Percentiles rank a stretch among this genome's conserved stretches.
Evolutionary conservation across 306 rosid species (phyloP).

Genomic region (Malus sieversii): DNA sequence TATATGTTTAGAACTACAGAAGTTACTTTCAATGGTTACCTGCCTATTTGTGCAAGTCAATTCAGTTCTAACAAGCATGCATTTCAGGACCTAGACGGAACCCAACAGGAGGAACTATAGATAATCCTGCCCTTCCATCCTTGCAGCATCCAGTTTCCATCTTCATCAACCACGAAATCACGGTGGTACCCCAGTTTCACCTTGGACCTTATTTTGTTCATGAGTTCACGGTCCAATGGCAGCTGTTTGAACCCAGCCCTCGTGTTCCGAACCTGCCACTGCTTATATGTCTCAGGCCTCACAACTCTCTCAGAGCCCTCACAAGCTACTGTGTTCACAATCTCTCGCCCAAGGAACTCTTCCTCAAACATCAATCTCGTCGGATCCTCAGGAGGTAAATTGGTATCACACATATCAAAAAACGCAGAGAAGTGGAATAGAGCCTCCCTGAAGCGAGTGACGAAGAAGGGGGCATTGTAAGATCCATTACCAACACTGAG

Average conservation of each 20-base stretch:
- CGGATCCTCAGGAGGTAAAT: constrained; percentile 27
- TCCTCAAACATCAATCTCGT: constrained; percentile 49
- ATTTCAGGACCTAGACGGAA: constrained; percentile 27
- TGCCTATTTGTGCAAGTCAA: not conserved
- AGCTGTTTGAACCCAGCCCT: constrained; percentile 53
- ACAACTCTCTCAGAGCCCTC: constrained; percentile 58
- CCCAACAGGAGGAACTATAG: constrained; percentile 54
- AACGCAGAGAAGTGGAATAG: constrained; percentile 50
- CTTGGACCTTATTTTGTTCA: constrained; percentile 32
- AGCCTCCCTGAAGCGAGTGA: constrained; percentile 62
- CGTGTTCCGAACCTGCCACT: constrained; percentile 46
- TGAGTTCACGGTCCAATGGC: constrained; percentile 33
- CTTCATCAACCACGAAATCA: constrained; percentile 51
- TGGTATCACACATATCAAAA: constrained; percentile 54
- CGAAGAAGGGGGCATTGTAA: constrained; percentile 58
- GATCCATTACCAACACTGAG: constrained; percentile 37
- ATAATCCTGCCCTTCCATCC: constrained; percentile 69
- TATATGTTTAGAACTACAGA: not conserved
- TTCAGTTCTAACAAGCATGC: not conserved
- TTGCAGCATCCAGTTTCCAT: constrained; percentile 60
- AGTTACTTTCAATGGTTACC: not conserved
- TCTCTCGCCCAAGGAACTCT: constrained; percentile 47
- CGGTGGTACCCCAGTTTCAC: constrained; percentile 29
- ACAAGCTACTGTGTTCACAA: constrained; percentile 49
- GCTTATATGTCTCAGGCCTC: constrained; percentile 65